Conservation (phyloP, 2,329 filamentous ascomycete genomes). For the Fusarium papillatum region DNA sequence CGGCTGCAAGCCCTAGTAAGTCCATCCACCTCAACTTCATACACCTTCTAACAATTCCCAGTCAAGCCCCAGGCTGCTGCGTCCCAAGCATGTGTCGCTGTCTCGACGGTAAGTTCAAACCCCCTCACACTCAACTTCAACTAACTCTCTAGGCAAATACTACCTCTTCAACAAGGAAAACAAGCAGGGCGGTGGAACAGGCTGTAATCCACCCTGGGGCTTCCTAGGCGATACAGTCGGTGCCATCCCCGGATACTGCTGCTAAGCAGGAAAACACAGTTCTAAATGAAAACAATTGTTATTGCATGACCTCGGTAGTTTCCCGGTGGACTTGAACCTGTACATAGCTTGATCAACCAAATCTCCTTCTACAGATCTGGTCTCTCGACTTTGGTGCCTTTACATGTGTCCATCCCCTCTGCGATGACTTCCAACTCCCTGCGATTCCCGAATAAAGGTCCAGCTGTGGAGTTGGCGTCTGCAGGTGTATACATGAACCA, state of each 20-base stretch:
- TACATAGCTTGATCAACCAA: slow-evolving; percentile 1
- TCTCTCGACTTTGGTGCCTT: neutral
- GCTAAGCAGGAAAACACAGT: slow-evolving; percentile 5
- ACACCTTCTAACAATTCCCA: slow-evolving; percentile 4
- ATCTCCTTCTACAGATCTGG: neutral
- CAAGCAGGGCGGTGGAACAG: slow-evolving; percentile 7
- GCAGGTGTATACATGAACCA: slow-evolving; percentile 58
- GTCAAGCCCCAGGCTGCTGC: slow-evolving; percentile 24
- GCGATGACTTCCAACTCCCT: slow-evolving; percentile 39
- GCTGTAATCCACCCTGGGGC: slow-evolving; percentile 33
- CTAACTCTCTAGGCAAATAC: slow-evolving; percentile 9
- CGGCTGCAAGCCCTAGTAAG: slow-evolving; percentile 28
- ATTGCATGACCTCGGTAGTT: neutral
- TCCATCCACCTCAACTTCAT: rapidly evolving
- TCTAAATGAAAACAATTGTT: neutral
- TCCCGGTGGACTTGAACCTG: neutral
- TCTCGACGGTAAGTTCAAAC: slow-evolving; percentile 18
- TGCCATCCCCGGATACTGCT: slow-evolving; percentile 32
- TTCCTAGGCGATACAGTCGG: slow-evolving; percentile 19
- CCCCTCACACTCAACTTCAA: rapidly evolving
- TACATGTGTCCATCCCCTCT: slow-evolving; percentile 6
- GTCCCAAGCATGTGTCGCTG: slow-evolving; percentile 34
- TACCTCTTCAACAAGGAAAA: slow-evolving; percentile 33
- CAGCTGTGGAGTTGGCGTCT: slow-evolving; percentile 38
- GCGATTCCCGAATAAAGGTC: slow-evolving; percentile 34